Percentiles rank a stretch among this genome's conserved stretches.
phyloP scores from a whole-genome alignment of 495 filamentous ascomycete genomes.

The Tuber borchii region DNA sequence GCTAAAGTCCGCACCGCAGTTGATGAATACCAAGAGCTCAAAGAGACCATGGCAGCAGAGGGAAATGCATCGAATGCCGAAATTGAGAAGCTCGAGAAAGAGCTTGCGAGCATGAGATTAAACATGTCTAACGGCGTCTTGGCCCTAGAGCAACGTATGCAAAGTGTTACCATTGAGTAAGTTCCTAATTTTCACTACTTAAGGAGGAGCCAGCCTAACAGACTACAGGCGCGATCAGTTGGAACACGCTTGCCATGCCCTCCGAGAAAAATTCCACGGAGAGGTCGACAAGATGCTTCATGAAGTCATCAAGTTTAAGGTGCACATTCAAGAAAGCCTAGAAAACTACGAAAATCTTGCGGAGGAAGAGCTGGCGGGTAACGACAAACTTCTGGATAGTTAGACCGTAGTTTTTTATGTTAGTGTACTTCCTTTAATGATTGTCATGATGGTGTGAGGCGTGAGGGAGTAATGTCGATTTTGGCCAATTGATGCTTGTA shows the following conservation, averaged over 20 bases:
- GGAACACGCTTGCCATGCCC: constrained; percentile 68
- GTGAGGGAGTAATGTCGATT: background rate
- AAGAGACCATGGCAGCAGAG: constrained; percentile 78
- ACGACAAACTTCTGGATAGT: constrained; percentile 49
- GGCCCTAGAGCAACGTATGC: constrained; percentile 88
- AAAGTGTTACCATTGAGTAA: constrained; percentile 91
- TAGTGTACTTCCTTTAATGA: constrained; percentile 1
- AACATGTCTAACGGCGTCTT: constrained; percentile 82
- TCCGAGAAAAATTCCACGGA: constrained; percentile 89
- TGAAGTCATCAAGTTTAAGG: constrained; percentile 97
- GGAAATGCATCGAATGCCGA: constrained; percentile 81
- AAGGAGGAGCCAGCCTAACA: constrained; percentile 3
- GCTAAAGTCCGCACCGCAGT: constrained; percentile 76
- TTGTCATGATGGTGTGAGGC: background rate
- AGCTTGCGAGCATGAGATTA: constrained; percentile 82
- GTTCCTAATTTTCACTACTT: constrained; percentile 35
- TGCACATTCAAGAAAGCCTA: constrained; percentile 84
- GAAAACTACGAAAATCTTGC: constrained; percentile 92
- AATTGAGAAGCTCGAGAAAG: constrained; percentile 97
- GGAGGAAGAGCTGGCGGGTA: constrained; percentile 72
- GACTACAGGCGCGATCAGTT: constrained; percentile 73
- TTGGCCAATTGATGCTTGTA: constrained; percentile 8
- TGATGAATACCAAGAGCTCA: constrained; percentile 88
- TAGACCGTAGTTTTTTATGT: background rate
- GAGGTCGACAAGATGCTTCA: constrained; percentile 94